Base-by-base conservation (phyloP, 257 asterid genomes). In the Petunia secreta region DNA sequence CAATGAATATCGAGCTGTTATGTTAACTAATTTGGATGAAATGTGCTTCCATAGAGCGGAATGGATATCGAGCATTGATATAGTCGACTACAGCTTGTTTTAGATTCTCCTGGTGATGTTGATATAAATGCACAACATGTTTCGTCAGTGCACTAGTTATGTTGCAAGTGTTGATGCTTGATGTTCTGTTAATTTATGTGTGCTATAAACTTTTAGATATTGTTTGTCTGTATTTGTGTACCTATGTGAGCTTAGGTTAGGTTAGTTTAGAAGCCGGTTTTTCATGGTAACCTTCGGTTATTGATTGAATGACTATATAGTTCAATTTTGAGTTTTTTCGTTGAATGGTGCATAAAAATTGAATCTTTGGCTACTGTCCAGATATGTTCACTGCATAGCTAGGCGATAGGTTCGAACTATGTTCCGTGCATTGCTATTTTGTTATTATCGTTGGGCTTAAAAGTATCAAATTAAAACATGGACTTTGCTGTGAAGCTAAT, bases 51-150 rank as follows among this genome's bases (percentile, higher is more conserved):
- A 48, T 48, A 36, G 63, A 36, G 44, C 66, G 43, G 75, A 63
- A 46, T 60, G 53, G 37, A 57, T 75, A 41, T 81, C 66, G 82
- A 79, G 38, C 65, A 82, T 10, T 80, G 50, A 44, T 79, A 79
- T 36, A 75, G 78, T 63, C 39, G 73, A 73, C 38, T 2, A 75
- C 40, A 55, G 52, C 10, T 83, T 44, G 77, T 46, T 68, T 68
- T 68, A 44, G 75, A 44, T 68, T 68, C 25, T 25, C 25, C 25
- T 25, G 25, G 25, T 25, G 25, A 25, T 71, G 60, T 71, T 71
- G 25, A 48, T 48, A 34, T 52, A 4, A 34, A 4, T 73, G 44
- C 40, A 50, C 34, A 48, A 25, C 11, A 37, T 5, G 77, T 73
- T 73, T 10, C 52, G 62, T 60, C 7, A 50, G 44, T 25, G 44